phyloP scores from a whole-genome alignment of 208 protist genomes.

The Acanthamoeba castellanii region DNA sequence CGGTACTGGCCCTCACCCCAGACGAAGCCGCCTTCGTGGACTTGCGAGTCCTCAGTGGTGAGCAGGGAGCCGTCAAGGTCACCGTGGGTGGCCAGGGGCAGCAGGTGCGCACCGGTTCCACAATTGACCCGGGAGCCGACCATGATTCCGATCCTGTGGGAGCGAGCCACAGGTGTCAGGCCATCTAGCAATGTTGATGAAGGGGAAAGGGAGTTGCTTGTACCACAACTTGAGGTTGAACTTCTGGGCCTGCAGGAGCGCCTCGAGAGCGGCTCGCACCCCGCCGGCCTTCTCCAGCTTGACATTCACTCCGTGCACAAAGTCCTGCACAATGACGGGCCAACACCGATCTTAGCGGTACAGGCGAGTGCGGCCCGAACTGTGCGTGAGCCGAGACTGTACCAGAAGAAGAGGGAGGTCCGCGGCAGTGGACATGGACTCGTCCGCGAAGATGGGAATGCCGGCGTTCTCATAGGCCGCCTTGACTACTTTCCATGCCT shows the following conservation, averaged over 20 bases:
- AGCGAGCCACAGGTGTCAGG: background rate
- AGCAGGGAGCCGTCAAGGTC: slow-evolving; percentile 49
- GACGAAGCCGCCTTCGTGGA: slow-evolving; percentile 58
- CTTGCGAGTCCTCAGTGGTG: slow-evolving; percentile 50
- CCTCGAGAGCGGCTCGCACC: slow-evolving; percentile 4
- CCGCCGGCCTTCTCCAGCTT: slow-evolving; percentile 71
- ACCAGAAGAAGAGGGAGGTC: slow-evolving; percentile 17
- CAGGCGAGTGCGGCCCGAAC: background rate
- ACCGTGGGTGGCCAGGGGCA: slow-evolving; percentile 35
- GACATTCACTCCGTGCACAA: slow-evolving; percentile 61
- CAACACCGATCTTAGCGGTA: background rate
- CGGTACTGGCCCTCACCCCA: slow-evolving; percentile 39
- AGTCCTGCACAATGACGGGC: background rate
- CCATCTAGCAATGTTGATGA: background rate
- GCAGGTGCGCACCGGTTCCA: slow-evolving; percentile 50
- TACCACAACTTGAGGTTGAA: slow-evolving; percentile 42
- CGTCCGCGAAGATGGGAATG: slow-evolving; percentile 39
- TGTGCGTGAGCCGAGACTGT: background rate
- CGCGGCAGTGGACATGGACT: slow-evolving; percentile 16
- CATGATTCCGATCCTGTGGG: slow-evolving; percentile 57
- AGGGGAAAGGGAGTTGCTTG: too few species aligned
- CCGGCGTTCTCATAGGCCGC: slow-evolving; percentile 2
- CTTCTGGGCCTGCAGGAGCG: background rate
- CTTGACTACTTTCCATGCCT: slow-evolving; percentile 8
- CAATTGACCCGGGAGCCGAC: slow-evolving; percentile 58